Conservation (phyloP, 768 basidiomycete species). For the Antrodiella citrinella region DNA sequence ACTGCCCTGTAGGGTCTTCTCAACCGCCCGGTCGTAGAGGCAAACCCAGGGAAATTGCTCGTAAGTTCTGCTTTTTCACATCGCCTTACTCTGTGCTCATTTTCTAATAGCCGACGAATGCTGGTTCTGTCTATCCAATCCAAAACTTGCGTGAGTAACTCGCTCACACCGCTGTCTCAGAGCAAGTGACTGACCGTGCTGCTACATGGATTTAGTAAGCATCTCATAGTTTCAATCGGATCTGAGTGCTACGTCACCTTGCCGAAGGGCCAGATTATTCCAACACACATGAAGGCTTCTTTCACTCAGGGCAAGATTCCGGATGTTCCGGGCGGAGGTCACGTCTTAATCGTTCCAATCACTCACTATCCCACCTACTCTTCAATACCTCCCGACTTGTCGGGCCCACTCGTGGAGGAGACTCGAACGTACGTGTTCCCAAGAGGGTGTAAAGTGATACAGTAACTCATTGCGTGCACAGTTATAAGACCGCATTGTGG, state of each 20-base stretch:
- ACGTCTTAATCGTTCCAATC: conserved; percentile 90
- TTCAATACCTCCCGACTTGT: conserved; percentile 73
- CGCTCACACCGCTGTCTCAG: background rate
- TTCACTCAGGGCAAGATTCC: conserved; percentile 26
- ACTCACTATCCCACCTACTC: conserved; percentile 86
- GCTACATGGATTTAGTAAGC: conserved; percentile 78
- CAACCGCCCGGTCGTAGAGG: conserved; percentile 30
- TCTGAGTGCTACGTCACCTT: conserved; percentile 89
- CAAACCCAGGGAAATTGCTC: conserved; percentile 71
- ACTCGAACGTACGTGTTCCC: conserved; percentile 50
- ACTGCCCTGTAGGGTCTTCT: conserved; percentile 70
- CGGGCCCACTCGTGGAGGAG: conserved; percentile 69
- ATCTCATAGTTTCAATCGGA: conserved; percentile 92
- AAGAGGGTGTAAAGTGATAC: background rate
- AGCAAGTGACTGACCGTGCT: too few relatives aligned
- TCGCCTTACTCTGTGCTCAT: background rate
- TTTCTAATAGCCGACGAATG: conserved; percentile 70
- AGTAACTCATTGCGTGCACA: conserved; percentile 18
- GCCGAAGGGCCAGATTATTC: conserved; percentile 93
- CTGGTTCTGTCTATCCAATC: conserved; percentile 98
- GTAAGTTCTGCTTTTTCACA: conserved; percentile 37
- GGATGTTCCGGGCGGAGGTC: conserved; percentile 87
- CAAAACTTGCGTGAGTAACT: conserved; percentile 66
- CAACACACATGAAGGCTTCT: conserved; percentile 54
- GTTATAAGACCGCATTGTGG: conserved; percentile 73